Conservation (phyloP, 2,329 filamentous ascomycete species). For the Penicillium sp. region DNA sequence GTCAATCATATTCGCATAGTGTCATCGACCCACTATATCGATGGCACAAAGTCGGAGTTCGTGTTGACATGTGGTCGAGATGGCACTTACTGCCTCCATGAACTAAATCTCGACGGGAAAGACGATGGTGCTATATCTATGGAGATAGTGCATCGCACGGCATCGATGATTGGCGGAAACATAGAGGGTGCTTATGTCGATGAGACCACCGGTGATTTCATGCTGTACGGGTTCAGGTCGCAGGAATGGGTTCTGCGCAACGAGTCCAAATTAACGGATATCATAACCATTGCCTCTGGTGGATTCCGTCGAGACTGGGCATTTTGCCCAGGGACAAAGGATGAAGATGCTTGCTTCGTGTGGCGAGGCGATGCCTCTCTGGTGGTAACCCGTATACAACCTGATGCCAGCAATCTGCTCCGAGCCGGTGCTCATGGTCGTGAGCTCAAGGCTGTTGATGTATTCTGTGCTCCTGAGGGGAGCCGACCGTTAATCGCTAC, state of each 20-base stretch:
- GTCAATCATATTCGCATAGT: conserved; percentile 63
- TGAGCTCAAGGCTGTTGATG: conserved; percentile 71
- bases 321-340: conserved; percentile 42
- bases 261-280: conserved; percentile 67
- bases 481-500: conserved; percentile 58
- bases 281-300: conserved; percentile 76
- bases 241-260: conserved; percentile 79
- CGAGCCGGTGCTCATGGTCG: conserved; percentile 77
- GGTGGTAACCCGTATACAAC: conserved; percentile 45
- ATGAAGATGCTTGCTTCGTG: conserved; percentile 58
- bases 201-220: conserved; percentile 24
- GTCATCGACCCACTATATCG: conserved; percentile 12
- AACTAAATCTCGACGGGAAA: conserved; percentile 25
- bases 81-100: conserved; percentile 70
- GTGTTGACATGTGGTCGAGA: conserved; percentile 76
- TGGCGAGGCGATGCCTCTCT: conserved; percentile 71
- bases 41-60: conserved; percentile 24
- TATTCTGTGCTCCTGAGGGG: conserved; percentile 35
- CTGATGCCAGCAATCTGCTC: conserved; percentile 52
- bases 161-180: conserved; percentile 71
- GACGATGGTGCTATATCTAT: conserved; percentile 38
- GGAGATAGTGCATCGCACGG: conserved; percentile 65
- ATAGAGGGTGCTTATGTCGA: conserved; percentile 72
- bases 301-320: conserved; percentile 80
- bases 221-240: conserved; percentile 27